A percentile compares a stretch with the other conserved stretches of the same genome.
Conservation (phyloP, 192 early-diverging fungal species). For the Cetraspora pellucida region DNA sequence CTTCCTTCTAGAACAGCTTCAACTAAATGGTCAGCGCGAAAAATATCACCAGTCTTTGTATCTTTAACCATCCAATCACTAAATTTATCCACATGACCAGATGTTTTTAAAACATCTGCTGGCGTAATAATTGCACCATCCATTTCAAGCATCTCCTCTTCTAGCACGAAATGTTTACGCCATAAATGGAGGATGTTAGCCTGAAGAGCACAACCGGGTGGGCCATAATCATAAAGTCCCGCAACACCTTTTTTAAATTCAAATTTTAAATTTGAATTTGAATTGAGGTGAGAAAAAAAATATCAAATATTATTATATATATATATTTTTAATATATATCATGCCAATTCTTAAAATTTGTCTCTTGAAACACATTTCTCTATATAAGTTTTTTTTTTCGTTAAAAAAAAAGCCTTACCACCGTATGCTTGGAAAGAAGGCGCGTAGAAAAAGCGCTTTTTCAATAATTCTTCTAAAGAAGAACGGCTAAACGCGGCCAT, state of each 20-base stretch:
- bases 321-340: background rate
- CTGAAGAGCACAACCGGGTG: conserved; percentile 90
- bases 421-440: conserved; percentile 96
- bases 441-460: conserved; percentile 95
- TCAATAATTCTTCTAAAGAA: conserved; percentile 61
- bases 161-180: conserved; percentile 97
- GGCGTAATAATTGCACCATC: conserved; percentile 99
- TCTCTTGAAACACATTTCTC: background rate
- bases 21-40: conserved; percentile 96
- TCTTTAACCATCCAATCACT: conserved; percentile 99
- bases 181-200: conserved; percentile 87
- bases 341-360: background rate
- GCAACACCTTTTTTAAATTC: conserved; percentile 70
- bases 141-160: conserved; percentile 99
- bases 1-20: conserved; percentile 91
- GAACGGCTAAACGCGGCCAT: conserved; percentile 44
- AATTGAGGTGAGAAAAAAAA: background rate
- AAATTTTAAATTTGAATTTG: too few species aligned
- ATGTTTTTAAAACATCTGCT: conserved; percentile 92
- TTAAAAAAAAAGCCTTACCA: conserved; percentile 53
- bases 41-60: conserved; percentile 87
- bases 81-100: conserved; percentile 99
- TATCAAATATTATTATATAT: background rate
- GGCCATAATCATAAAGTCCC: conserved; percentile 98
- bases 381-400: background rate